Conservation (phyloP, 1,284 basidiomycete genomes). For the Microbotryomycetes sp. region DNA sequence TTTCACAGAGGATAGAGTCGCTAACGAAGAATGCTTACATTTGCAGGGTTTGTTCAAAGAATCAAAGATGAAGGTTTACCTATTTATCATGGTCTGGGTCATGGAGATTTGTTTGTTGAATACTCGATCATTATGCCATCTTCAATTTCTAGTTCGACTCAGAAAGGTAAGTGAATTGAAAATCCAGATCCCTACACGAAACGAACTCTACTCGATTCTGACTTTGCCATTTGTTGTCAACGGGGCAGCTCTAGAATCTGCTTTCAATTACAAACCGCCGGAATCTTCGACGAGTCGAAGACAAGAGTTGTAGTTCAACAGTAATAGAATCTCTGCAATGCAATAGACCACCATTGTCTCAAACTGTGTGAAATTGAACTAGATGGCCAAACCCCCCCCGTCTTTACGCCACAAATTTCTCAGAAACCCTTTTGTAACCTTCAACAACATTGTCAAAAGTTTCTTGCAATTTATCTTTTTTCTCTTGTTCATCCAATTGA, state of each 20-base stretch:
- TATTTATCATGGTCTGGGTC: conserved; percentile 39
- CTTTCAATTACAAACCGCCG: not conserved
- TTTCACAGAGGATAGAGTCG: not conserved
- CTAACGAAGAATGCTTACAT: not conserved
- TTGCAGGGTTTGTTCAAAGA: conserved; percentile 69
- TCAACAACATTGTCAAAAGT: conserved; percentile 82
- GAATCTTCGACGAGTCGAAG: not conserved
- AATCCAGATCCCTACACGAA: too few relatives aligned
- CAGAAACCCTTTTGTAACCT: conserved; percentile 54
- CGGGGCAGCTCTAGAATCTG: not conserved
- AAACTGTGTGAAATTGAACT: not conserved
- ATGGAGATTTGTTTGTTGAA: conserved; percentile 83
- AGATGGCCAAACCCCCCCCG: too few relatives aligned
- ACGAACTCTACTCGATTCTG: too few relatives aligned
- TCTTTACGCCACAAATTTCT: conserved; percentile 11
- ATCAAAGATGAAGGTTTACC: conserved; percentile 69
- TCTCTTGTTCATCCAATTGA: conserved; percentile 57
- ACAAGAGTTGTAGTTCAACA: not conserved
- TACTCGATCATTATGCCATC: conserved; percentile 81
- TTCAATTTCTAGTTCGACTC: conserved; percentile 49
- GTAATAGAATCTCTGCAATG: not conserved
- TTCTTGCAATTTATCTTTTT: conserved; percentile 82
- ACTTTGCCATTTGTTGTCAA: not conserved
- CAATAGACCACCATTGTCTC: not conserved
- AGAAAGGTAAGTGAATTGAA: not conserved